Evolutionary conservation across 1,139 yeast genomes (phyloP), one percentile per base, ranked within the genome.

Genomic region (Candida sp.): DNA sequence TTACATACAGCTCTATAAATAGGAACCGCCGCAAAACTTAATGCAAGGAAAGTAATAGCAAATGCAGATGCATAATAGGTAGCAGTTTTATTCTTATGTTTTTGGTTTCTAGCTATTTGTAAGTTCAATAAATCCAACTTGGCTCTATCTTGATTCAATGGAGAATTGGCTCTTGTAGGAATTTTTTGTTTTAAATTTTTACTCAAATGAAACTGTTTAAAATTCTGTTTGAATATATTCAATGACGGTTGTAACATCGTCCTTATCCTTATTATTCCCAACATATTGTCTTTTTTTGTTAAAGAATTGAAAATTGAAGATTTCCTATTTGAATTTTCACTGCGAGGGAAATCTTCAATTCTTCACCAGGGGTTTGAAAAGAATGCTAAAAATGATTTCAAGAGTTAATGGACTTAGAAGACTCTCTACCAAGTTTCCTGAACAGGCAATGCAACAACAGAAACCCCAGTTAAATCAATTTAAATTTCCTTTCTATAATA

Each of bases 11-110:
- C 91, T 52, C 97, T 72, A 62, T 95, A 95, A 21, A 95, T 68
- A 3, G 99, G 98, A 8, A 95, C 99, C 1, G 97, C 89, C 7
- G 93, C 87, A 64, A 90, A 93, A 0, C 96, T 77, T 21, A 93
- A 70, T 0, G 97, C 93, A 38, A 89, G 68, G 49, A 89, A 88
- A 7, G 83, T 68, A 25, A 93, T 68, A 11, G 84, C 84, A 35
- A 89, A 70, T 22, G 96, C 83, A 1, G 84, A 70, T 1, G 93
- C 71, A 60, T 91, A 91, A 58, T 84, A 79, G 4, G 85, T 81
- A 8, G 87, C 81, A 0, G 96, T 71, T 41, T 62, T 57, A 57
- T 71, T 73, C 41, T 61, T 59, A 45, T 50, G 61, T 43, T 58
- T 60, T 38, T 66, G 65, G 41, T 59, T 54, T 38, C 61, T 68